Percentiles rank a stretch among this genome's conserved stretches.
Evolutionary conservation across 2,329 filamentous ascomycete species (phyloP).

Genomic region (Tolypocladium amazonense): DNA sequence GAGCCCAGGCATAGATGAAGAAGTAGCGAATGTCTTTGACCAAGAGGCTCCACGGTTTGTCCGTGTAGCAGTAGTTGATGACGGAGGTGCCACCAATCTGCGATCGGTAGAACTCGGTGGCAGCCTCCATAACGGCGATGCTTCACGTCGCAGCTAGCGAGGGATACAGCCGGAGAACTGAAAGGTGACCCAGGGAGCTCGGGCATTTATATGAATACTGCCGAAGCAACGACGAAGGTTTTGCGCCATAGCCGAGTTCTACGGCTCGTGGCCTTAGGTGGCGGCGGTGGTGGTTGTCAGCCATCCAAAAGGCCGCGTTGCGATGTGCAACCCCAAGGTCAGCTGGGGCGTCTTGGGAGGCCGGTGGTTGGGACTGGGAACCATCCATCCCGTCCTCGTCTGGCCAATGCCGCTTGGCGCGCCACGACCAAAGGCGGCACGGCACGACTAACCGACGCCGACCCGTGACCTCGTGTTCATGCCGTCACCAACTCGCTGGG

Average conservation of each 20-base stretch:
- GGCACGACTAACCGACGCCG: background rate
- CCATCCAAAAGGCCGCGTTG: background rate
- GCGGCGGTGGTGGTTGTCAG: background rate
- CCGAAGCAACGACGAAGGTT: background rate
- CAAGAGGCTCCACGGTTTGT: constrained; percentile 39
- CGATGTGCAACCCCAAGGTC: background rate
- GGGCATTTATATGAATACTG: background rate
- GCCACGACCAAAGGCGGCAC: background rate
- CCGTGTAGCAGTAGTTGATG: constrained; percentile 52
- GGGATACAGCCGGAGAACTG: too few relatives aligned
- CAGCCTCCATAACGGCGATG: constrained; percentile 13
- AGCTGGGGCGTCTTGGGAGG: background rate
- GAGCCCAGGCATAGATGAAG: constrained; percentile 40
- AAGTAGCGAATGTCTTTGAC: constrained; percentile 44
- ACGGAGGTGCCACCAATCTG: constrained; percentile 46
- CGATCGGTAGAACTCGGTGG: constrained; percentile 45
- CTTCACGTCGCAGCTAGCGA: background rate
- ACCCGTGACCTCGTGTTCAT: background rate
- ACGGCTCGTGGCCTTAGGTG: background rate
- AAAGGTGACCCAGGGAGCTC: background rate
- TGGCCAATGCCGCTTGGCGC: background rate
- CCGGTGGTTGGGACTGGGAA: background rate
- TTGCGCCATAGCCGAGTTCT: background rate
- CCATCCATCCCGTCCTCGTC: background rate
- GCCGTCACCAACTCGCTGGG: background rate